These are phyloP conservation scores for Sordaria brevicollis DNA, from an alignment of 495 filamentous ascomycete species.

Conservation along the genomic window DNA sequence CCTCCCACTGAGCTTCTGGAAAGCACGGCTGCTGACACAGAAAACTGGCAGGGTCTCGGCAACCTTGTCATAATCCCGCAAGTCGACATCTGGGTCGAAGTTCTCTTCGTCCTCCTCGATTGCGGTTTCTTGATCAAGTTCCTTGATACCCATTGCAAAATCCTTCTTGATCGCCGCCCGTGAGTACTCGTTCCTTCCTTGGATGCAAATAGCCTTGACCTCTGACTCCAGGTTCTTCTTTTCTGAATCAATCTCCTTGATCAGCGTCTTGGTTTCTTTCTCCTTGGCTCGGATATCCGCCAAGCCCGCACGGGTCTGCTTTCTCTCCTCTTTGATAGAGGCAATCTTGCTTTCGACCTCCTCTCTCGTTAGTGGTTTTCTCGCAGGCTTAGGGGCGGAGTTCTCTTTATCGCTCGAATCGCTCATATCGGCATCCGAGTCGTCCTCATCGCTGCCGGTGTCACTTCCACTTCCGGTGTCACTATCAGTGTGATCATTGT, in stretches of 20 bases:
- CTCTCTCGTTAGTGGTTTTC: slow-evolving; percentile 9
- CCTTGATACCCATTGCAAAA: slow-evolving; percentile 48
- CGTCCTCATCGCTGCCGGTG: slow-evolving; percentile 1
- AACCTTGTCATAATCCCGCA: slow-evolving; percentile 50
- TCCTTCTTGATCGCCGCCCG: slow-evolving; percentile 47
- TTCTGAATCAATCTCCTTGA: slow-evolving; percentile 15
- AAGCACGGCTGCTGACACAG: slow-evolving; percentile 51
- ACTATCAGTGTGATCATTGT: slow-evolving; percentile 5
- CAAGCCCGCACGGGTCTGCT: slow-evolving; percentile 5
- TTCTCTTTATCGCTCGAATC: slow-evolving; percentile 24
- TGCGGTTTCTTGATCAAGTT: slow-evolving; percentile 26
- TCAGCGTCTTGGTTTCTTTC: slow-evolving; percentile 5
- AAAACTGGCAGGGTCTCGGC: slow-evolving; percentile 50
- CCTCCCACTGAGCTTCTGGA: slow-evolving; percentile 49
- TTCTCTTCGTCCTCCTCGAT: slow-evolving; percentile 18
- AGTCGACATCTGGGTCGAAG: slow-evolving; percentile 36
- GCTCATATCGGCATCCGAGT: slow-evolving; percentile 5
- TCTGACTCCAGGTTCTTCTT: slow-evolving; percentile 8
- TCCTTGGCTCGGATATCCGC: slow-evolving; percentile 2
- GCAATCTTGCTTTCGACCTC: slow-evolving; percentile 13
- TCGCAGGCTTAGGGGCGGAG: not conserved
- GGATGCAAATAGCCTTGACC: slow-evolving; percentile 42
- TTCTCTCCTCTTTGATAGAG: slow-evolving; percentile 20
- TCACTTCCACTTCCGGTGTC: not conserved
- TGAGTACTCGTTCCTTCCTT: slow-evolving; percentile 48